A percentile compares a stretch with the other conserved stretches of the same genome.
These are phyloP conservation scores for Cladosporium cucumerinum DNA, from an alignment of 2,329 filamentous ascomycete species.

Conservation along the genomic window DNA sequence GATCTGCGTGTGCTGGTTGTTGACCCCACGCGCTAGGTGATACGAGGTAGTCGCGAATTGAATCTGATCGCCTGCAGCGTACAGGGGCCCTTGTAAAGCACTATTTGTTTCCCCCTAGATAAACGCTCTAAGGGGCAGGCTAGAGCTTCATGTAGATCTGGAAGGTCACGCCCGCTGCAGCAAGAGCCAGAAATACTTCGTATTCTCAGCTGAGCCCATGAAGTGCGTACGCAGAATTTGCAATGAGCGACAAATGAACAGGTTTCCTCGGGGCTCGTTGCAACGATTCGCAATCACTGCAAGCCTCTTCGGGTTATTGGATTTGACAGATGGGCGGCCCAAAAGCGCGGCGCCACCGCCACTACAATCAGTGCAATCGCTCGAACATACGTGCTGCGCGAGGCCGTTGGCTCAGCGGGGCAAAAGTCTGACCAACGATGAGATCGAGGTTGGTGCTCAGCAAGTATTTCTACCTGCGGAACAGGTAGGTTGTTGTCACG, in stretches of 20 bases:
- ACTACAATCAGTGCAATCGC: background rate
- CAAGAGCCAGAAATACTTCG: background rate
- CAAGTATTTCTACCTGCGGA: background rate
- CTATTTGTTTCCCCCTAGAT: slow-evolving; percentile 2
- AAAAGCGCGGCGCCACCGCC: background rate
- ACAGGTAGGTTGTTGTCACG: background rate
- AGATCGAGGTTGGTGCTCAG: background rate
- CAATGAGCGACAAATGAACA: background rate
- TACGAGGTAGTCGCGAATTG: background rate
- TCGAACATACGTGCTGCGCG: background rate
- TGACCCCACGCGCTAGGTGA: slow-evolving; percentile 4
- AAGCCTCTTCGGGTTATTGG: background rate
- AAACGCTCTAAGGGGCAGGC: background rate
- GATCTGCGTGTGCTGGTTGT: slow-evolving; percentile 5
- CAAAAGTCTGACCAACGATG: background rate
- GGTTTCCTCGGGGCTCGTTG: background rate
- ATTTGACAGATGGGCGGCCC: background rate
- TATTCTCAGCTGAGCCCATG: background rate
- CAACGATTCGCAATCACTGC: background rate
- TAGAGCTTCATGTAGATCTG: background rate
- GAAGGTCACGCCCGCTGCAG: background rate
- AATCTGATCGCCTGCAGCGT: background rate
- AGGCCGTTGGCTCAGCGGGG: background rate
- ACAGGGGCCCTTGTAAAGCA: background rate
- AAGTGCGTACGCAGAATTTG: background rate